phyloP scores from a whole-genome alignment of 2,329 filamentous ascomycete species.

The Alternaria ethzedia region DNA sequence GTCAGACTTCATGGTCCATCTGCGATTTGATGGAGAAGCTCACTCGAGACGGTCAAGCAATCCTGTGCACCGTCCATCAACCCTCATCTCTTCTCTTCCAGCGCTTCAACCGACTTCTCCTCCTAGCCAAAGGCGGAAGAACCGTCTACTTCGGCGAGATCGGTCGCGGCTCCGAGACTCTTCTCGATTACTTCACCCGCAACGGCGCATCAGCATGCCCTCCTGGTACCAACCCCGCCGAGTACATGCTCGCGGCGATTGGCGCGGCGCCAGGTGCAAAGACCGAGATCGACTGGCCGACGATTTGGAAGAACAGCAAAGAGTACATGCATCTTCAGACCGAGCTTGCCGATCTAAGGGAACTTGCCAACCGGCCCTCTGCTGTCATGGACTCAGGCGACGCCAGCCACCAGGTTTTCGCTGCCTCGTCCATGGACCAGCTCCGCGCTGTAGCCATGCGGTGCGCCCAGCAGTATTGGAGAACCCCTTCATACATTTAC shows the following conservation, averaged over 20 bases:
- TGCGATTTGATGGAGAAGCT: constrained; percentile 83
- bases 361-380: constrained; percentile 38
- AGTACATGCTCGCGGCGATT: constrained; percentile 70
- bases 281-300: constrained; percentile 48
- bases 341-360: constrained; percentile 50
- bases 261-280: constrained; percentile 37
- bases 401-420: constrained; percentile 50
- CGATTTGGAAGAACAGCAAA: constrained; percentile 46
- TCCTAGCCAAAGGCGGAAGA: constrained; percentile 73
- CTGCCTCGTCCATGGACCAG: constrained; percentile 48
- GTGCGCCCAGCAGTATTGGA: constrained; percentile 56
- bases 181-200: constrained; percentile 75
- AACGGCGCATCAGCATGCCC: constrained; percentile 70
- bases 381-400: constrained; percentile 53
- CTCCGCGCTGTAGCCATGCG: constrained; percentile 48
- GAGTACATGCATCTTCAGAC: constrained; percentile 37
- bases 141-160: constrained; percentile 82
- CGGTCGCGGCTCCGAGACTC: constrained; percentile 67
- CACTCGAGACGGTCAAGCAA: constrained; percentile 76
- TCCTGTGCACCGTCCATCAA: constrained; percentile 93
- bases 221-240: constrained; percentile 73
- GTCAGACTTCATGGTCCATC: constrained; percentile 82
- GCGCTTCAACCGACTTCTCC: constrained; percentile 78
- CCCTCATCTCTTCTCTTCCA: constrained; percentile 91
- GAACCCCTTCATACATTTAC: constrained; percentile 53